Percentiles rank a stretch among this genome's conserved stretches.
These are phyloP conservation scores for Phytopythium helicoides DNA, from an alignment of 352 stramenopile species.

Conservation along the genomic window DNA sequence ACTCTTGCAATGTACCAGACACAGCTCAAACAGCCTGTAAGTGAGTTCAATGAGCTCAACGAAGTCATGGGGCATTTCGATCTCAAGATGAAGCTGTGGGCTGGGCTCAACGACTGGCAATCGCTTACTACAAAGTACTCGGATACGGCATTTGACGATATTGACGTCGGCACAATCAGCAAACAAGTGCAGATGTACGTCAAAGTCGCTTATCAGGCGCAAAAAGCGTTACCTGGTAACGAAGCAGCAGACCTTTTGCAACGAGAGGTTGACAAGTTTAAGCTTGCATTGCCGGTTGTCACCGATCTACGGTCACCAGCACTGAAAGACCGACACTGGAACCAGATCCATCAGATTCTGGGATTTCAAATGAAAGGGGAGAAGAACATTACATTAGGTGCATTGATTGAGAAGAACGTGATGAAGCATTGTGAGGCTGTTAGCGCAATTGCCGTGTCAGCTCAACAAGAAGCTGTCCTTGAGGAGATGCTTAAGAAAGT, in stretches of 20 bases:
- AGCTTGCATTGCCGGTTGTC: conserved; percentile 78
- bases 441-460: conserved; percentile 76
- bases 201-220: conserved; percentile 83
- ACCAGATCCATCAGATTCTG: conserved; percentile 67
- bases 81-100: conserved; percentile 92
- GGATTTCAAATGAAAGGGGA: conserved; percentile 90
- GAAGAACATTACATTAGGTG: conserved; percentile 74
- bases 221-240: conserved; percentile 87
- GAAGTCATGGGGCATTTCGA: conserved; percentile 85
- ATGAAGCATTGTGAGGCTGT: conserved; percentile 88
- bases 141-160: conserved; percentile 81
- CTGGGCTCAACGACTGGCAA: conserved; percentile 83
- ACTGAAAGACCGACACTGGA: conserved; percentile 79
- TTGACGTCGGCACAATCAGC: conserved; percentile 86
- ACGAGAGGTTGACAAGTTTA: conserved; percentile 89
- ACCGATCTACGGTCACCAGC: conserved; percentile 61
- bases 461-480: conserved; percentile 89
- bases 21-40: conserved; percentile 83
- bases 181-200: conserved; percentile 90
- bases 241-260: conserved; percentile 81
- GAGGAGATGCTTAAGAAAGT: conserved; percentile 94
- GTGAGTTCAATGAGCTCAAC: conserved; percentile 89
- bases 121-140: conserved; percentile 73
- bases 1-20: conserved; percentile 87
- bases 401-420: conserved; percentile 86